Base-by-base conservation (phyloP, 163 green algal genomes). In the Dunaliella salina region DNA sequence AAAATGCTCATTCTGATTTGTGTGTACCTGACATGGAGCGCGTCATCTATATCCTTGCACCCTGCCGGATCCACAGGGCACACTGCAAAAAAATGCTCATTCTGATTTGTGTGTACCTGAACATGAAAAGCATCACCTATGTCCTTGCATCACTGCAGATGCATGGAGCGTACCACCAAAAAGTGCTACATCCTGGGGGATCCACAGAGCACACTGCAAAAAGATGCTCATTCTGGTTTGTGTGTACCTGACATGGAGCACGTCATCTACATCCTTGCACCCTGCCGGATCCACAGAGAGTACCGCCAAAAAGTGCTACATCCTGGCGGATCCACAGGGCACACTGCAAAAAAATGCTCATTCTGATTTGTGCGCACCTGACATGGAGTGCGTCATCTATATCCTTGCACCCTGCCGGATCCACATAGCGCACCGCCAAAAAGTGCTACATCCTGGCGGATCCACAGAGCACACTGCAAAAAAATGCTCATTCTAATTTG, bases 41-140 rank as follows among this genome's bases (percentile, higher is more conserved):
- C 97, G 85, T 99, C 97, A 86, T 99, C 97, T 69, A 99, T 99
- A 89, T 99, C 97, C 72, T 94, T 96, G 91, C 97, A 99, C 34
- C 96, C 97, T 11, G 95, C n/a, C n/a, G n/a, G n/a, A n/a, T n/a
- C n/a, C n/a, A n/a, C n/a, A n/a, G n/a, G n/a, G n/a, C n/a, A n/a
- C n/a, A n/a, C n/a, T n/a, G n/a, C n/a, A n/a, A n/a, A n/a, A n/a
- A 97, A 84, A 0, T 95, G 90, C 86, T 50, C 8, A 50, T 15
- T 50, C 3, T 15, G 8, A 50, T 8, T 8, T 50, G 3, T 3
- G 8, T 50, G 40, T 78, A 80, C 72, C 91, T 89, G 50, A 95
- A 94, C 92, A 89, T 98, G 95, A 91, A 99, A 93, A 26, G 97
- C 97, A 85, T 99, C 97, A 86, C 99, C 97, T 69, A 99, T 99